Evolutionary conservation across 768 basidiomycete species (phyloP), one percentile per base, ranked within the genome.

Genomic region (Amanita pseudoporphyria): DNA sequence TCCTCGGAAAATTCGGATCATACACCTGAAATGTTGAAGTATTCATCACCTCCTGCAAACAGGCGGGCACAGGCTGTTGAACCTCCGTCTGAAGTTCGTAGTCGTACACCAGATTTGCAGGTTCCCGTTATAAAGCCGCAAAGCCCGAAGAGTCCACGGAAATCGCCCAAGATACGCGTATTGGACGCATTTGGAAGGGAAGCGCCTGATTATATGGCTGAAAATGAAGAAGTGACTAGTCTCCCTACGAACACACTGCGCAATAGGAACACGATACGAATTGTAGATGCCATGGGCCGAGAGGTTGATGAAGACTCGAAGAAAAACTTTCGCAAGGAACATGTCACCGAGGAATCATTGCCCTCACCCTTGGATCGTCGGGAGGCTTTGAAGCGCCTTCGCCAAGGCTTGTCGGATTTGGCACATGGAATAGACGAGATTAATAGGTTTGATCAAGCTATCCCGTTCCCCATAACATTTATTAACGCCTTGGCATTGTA

Each of bases 121-220:
- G 35, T 28, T 10, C 56, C 55, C n/a, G 36, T 41, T 12, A 35
- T 51, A 7, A 53, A 51, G 39, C 37, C 52, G 32, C 10, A 13
- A 26, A 49, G 38, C 12, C 53, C 57, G 31, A 56, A 56, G n/a
- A 63, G 54, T 43, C 64, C 68, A 38, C 70, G 74, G 18, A 78
- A 72, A 60, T 69, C 73, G 0, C 71, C 76, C 5, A 69, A 69
- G 43, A 71, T 88, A 31, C 76, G 83, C 21, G 58, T 87, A n/a
- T 66, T 88, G 22, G 85, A 89, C 63, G 82, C 80, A 6, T 87
- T 76, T 60, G 86, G 86, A 7, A 67, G 77, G 37, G 73, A 79
- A 39, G 59, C 63, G 65, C 53, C 45, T 54, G 33, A 54, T n/a
- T 28, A 35, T 51, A 31, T 36, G 47, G 28, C 49, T 45, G 22